Evolutionary conservation across 768 basidiomycete species (phyloP), one percentile per base, ranked within the genome.

Genomic region (Rhizopogon rudus): DNA sequence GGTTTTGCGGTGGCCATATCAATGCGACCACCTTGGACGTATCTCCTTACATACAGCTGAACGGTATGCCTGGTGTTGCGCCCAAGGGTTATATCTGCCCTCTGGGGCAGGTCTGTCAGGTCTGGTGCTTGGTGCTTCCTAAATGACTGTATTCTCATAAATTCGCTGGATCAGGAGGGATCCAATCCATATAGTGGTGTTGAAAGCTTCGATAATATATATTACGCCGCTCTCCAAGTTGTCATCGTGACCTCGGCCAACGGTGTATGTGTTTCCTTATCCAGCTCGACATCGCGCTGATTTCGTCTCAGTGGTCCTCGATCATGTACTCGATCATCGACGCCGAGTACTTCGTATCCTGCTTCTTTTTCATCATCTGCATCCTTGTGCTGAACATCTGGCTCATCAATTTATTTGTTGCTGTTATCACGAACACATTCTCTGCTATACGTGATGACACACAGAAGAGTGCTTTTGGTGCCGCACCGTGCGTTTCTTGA

Each of bases 381-480:
- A 75, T 98, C 57, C 73, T 98, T 60, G 80, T 97, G 22, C 78
- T 98, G 62, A 96, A 98, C 69, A 92, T 97, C 67, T 93, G 91
- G 91, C 77, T 96, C 55, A 87, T 95, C 76, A 93, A 94, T 67
- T 71, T 97, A 43, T 89, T 95, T 66, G 91, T 97, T 54, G 94
- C 95, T 16, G 93, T 97, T n/a, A 95, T 96, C 59, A 92, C 93
- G 29, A 89, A 93, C 64, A 91, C 91, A 0, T 98, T 98, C 67
- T 83, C 84, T 16, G 90, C 88, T 14, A 97, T 97, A 57, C 77
- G 92, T 37, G 79, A 83, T 4, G 86, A 92, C 63, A 97, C 95
- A 3, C 82, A 86, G 67, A 88, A 87, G 67, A 93, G 91, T 67
- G 96, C 95, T 0, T 98, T 98, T 67, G 93, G 93, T 37, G 91